phyloP scores from a whole-genome alignment of 2,329 filamentous ascomycete genomes.

The Curvularia lunata region DNA sequence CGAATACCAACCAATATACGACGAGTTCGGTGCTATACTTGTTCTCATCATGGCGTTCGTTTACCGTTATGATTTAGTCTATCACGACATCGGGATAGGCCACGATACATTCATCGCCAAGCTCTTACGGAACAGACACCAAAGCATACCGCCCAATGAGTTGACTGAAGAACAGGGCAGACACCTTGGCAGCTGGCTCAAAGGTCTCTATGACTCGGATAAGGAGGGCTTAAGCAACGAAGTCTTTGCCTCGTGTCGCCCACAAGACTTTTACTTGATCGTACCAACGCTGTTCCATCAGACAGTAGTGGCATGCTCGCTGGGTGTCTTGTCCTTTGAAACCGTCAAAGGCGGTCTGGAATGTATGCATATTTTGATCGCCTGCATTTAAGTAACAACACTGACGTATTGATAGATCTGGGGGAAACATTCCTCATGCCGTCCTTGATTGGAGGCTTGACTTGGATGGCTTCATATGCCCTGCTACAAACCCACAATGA shows the following conservation, averaged over 20 bases:
- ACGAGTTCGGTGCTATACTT: constrained; percentile 81
- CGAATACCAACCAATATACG: constrained; percentile 84
- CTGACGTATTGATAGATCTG: constrained; percentile 60
- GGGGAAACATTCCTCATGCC: constrained; percentile 83
- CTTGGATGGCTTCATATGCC: constrained; percentile 73
- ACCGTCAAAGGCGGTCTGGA: constrained; percentile 77
- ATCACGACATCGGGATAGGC: constrained; percentile 68
- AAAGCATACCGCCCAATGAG: constrained; percentile 64
- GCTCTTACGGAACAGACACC: constrained; percentile 66
- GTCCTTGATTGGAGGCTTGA: constrained; percentile 74
- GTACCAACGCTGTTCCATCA: constrained; percentile 79
- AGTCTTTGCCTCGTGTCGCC: constrained; percentile 79
- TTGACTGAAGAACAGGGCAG: constrained; percentile 69
- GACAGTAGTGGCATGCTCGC: constrained; percentile 72
- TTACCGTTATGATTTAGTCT: constrained; percentile 73
- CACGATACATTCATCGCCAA: constrained; percentile 72
- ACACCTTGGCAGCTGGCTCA: constrained; percentile 76
- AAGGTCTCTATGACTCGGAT: constrained; percentile 70
- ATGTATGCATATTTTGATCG: constrained; percentile 57
- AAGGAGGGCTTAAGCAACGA: constrained; percentile 80
- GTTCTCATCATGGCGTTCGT: constrained; percentile 75
- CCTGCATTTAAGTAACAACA: not conserved
- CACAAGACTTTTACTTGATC: constrained; percentile 81
- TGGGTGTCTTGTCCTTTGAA: constrained; percentile 70
- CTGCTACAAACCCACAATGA: constrained; percentile 69